phyloP scores from a whole-genome alignment of 2,329 filamentous ascomycete species.

The Chaetomium sp. region DNA sequence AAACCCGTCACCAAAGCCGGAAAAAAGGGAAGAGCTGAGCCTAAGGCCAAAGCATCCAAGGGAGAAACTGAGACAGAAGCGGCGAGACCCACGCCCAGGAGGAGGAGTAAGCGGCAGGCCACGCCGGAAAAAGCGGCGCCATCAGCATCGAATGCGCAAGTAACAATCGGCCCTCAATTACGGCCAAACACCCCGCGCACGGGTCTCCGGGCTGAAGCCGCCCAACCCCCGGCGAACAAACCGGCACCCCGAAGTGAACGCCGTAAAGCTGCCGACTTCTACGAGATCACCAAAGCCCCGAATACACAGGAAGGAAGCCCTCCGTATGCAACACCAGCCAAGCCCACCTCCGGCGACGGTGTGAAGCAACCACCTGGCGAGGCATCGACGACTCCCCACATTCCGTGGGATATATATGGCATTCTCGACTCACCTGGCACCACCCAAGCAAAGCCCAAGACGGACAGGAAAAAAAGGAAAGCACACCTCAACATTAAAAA shows the following conservation, averaged over 20 bases:
- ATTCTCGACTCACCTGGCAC: neutral
- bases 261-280: constrained; percentile 6
- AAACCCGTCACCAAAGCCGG: neutral
- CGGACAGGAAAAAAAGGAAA: neutral
- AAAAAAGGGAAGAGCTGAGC: no score
- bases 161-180: neutral
- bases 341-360: no score
- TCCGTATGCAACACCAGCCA: neutral
- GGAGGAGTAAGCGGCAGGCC: neutral
- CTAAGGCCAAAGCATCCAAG: neutral
- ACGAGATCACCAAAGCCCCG: neutral
- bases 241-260: neutral
- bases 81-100: neutral
- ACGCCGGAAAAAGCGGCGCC: neutral
- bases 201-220: neutral
- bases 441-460: no score
- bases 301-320: neutral
- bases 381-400: neutral
- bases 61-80: neutral
- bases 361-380: neutral
- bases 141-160: no score
- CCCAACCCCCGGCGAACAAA: neutral
- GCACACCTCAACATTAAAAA: neutral
- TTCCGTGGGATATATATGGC: constrained; percentile 11
- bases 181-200: neutral